Base-by-base conservation (phyloP, 2,329 filamentous ascomycete species). In the Fragosphaeria purpurea region DNA sequence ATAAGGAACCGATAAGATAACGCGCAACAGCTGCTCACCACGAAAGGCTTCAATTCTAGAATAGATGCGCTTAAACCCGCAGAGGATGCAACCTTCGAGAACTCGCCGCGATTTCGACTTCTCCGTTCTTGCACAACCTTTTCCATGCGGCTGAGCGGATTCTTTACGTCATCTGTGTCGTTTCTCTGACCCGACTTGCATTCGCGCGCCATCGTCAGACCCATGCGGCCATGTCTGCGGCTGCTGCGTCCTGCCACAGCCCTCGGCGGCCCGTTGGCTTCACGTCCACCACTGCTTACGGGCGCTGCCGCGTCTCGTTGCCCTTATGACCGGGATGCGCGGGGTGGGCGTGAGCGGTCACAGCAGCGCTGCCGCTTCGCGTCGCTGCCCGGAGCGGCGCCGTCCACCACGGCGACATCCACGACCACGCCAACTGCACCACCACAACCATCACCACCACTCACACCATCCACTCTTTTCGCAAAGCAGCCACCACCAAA, bases 141-240 rank as follows among this genome's bases (percentile, higher is more conserved):
- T 22, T 22, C 22, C 22, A 22, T 22, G 22, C 22, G 22, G 22
- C 22, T 22, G 22, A 22, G 22, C 22, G 22, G 22, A 22, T 22
- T 22, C 22, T 22, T 22, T 22, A 22, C 22, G 22, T 22, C 22
- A 22, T 22, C 22, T 22, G 22, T 3, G 2, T 22, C 22, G 22
- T 22, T 3, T 22, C 22, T 22, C 22, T 22, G 22, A 22, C 22
- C 22, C 22, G 22, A 3, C 22, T 22, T 22, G 22, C 22, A 22
- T 22, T 22, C 22, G 22, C 22, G 22, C 22, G 22, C 22, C 22
- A 22, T 22, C 22, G 22, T 22, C 22, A 22, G 32, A 41, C 57
- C 60, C 50, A 66, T 65, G 64, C 63, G 60, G 60, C 60, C 60
- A 66, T 66, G 63, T 58, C 57, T 63, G 53, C 59, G 58, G 56